A percentile compares a stretch with the other conserved stretches of the same genome.
These are phyloP conservation scores for Byssothecium circinans DNA, from an alignment of 2,329 filamentous ascomycete genomes.

Conservation along the genomic window DNA sequence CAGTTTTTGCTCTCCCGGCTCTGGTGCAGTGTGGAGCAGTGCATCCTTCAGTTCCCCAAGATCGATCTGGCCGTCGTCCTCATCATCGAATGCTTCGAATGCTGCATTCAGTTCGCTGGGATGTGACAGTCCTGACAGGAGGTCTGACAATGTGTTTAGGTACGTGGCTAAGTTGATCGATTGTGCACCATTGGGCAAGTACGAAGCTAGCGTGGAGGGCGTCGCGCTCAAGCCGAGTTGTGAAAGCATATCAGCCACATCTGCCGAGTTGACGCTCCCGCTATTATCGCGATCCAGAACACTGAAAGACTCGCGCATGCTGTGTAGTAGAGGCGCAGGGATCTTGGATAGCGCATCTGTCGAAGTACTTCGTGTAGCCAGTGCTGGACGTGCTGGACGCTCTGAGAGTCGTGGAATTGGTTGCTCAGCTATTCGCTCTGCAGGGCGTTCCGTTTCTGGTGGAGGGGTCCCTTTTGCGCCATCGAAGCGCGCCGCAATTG, in stretches of 20 bases:
- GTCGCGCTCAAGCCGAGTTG: constrained; percentile 80
- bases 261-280: constrained; percentile 77
- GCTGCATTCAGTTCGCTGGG: constrained; percentile 81
- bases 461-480: constrained; percentile 36
- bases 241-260: constrained; percentile 83
- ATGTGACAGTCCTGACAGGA: constrained; percentile 74
- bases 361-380: constrained; percentile 26
- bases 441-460: constrained; percentile 20
- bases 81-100: constrained; percentile 92
- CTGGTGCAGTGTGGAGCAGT: constrained; percentile 77
- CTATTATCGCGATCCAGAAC: constrained; percentile 89
- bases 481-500: constrained; percentile 43
- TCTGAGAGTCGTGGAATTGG: constrained; percentile 28
- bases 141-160: constrained; percentile 76
- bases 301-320: constrained; percentile 89
- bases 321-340: constrained; percentile 79
- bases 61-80: constrained; percentile 92
- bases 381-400: constrained; percentile 25
- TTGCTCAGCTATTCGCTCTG: constrained; percentile 54
- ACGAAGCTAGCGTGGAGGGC: constrained; percentile 70
- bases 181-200: constrained; percentile 74
- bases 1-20: constrained; percentile 48
- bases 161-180: constrained; percentile 84
- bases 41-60: constrained; percentile 80
- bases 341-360: constrained; percentile 63